Conservation (phyloP, 108 stramenopile genomes). For the Skeletonema costatum region DNA sequence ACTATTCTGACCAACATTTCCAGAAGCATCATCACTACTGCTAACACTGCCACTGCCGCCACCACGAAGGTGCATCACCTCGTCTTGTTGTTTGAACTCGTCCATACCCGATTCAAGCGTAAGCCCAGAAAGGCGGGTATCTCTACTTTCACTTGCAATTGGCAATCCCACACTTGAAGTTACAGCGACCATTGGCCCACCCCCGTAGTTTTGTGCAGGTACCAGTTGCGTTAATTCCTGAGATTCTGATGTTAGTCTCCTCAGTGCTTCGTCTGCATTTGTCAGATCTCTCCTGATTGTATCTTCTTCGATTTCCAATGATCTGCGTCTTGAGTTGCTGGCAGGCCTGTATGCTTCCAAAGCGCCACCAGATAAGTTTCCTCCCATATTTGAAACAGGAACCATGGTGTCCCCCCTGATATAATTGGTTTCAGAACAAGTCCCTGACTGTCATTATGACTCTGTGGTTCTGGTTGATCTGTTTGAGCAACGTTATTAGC, state of each 20-base stretch:
- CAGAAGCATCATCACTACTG: background rate
- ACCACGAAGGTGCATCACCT: constrained; percentile 16
- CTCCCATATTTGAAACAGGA: background rate
- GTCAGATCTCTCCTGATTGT: constrained; percentile 15
- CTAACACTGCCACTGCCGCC: constrained; percentile 7
- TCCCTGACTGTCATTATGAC: background rate
- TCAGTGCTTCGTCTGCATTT: constrained; percentile 11
- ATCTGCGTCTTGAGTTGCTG: background rate
- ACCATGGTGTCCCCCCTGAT: background rate
- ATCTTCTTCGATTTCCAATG: background rate
- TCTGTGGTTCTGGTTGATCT: background rate
- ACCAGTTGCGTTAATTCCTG: background rate
- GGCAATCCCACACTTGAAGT: background rate
- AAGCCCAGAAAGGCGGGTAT: background rate
- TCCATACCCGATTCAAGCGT: background rate
- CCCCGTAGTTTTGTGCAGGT: background rate
- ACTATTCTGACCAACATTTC: background rate
- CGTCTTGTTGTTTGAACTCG: constrained; percentile 1
- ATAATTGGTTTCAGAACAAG: background rate
- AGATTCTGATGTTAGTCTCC: background rate
- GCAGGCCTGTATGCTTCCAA: background rate
- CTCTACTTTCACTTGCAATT: background rate
- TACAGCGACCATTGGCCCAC: background rate
- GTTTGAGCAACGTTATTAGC: background rate
- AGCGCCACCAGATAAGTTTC: background rate